Percentiles rank a stretch among this genome's conserved stretches.
phyloP scores from a whole-genome alignment of 2,329 filamentous ascomycete species.

The Ophiostoma sp. region DNA sequence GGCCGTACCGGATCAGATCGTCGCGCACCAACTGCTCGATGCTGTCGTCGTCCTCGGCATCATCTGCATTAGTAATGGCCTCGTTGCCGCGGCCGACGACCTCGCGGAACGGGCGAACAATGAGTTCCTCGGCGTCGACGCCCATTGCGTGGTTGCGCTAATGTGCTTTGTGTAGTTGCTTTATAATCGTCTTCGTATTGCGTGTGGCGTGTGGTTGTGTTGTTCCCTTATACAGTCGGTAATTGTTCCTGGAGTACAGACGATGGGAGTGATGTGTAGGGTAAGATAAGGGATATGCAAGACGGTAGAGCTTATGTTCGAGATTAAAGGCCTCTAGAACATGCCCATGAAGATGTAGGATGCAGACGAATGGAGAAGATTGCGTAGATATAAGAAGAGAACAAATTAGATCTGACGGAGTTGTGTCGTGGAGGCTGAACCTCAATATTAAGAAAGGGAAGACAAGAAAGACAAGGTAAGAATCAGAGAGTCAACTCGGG shows the following conservation, averaged over 20 bases:
- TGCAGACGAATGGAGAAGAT: too few species aligned
- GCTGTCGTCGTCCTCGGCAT: slow-evolving; percentile 26
- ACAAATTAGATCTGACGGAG: too few species aligned
- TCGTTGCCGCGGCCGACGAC: slow-evolving; percentile 38
- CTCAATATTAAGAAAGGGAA: background rate
- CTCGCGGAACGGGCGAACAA: slow-evolving; percentile 38
- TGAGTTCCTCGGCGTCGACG: slow-evolving; percentile 30
- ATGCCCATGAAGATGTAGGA: too few species aligned
- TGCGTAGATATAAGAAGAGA: too few species aligned
- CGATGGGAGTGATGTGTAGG: too few species aligned
- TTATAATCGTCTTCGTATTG: too few species aligned
- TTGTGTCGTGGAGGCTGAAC: too few species aligned
- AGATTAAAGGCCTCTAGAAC: too few species aligned
- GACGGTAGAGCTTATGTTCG: too few species aligned
- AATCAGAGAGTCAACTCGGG: background rate
- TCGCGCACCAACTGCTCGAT: slow-evolving; percentile 25
- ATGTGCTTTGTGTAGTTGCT: background rate
- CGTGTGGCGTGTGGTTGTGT: background rate
- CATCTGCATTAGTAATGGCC: slow-evolving; percentile 34
- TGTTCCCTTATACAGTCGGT: too few species aligned
- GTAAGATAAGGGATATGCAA: too few species aligned
- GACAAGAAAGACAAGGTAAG: background rate
- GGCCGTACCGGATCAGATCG: slow-evolving; percentile 34
- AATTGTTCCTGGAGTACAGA: too few species aligned
- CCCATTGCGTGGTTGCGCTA: slow-evolving; percentile 25